Percentiles rank a stretch among this genome's conserved stretches.
Conservation (phyloP, 169 alveolate genomes). For the Eimeria necatrix region DNA sequence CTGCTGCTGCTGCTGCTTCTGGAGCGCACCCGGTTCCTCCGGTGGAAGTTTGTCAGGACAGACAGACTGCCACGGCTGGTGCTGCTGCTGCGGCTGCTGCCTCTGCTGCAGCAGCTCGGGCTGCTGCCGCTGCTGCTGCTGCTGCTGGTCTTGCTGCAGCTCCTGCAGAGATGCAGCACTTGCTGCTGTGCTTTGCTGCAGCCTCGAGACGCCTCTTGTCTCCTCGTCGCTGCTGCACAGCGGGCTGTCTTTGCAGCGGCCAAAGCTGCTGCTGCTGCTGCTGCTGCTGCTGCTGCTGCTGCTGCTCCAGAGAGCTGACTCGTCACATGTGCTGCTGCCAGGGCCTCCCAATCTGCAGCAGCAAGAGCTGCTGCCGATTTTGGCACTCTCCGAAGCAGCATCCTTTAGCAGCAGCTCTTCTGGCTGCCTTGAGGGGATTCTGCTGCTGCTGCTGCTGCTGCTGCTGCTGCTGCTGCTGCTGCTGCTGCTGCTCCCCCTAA, state of each 20-base stretch:
- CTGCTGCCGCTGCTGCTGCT: too few relatives aligned
- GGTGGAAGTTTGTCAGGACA: too few relatives aligned
- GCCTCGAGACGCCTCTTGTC: not conserved
- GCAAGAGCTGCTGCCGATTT: not conserved
- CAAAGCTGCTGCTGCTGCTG: not conserved
- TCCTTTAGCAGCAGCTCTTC: not conserved
- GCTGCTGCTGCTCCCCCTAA: conserved; percentile 13
- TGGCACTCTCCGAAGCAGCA: not conserved
- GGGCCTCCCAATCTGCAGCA: not conserved
- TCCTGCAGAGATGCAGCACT: not conserved
- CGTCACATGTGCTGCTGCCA: conserved; percentile 45
- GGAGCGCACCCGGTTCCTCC: too few relatives aligned
- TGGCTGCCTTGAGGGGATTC: not conserved
- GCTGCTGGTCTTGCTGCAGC: not conserved
- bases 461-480: not conserved
- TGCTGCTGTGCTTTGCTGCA: too few relatives aligned
- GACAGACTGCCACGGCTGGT: not conserved
- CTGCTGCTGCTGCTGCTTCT: too few relatives aligned
- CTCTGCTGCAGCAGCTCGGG: not conserved
- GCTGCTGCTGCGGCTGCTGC: conserved; percentile 6
- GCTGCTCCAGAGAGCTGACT: conserved; percentile 8
- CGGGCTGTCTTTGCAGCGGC: not conserved
- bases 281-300: conserved; percentile 42
- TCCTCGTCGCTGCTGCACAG: conserved; percentile 25
- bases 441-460: not conserved